A percentile compares a stretch with the other conserved stretches of the same genome.
Evolutionary conservation across 495 filamentous ascomycete species (phyloP).

Genomic region (Hypoxylon rickii): DNA sequence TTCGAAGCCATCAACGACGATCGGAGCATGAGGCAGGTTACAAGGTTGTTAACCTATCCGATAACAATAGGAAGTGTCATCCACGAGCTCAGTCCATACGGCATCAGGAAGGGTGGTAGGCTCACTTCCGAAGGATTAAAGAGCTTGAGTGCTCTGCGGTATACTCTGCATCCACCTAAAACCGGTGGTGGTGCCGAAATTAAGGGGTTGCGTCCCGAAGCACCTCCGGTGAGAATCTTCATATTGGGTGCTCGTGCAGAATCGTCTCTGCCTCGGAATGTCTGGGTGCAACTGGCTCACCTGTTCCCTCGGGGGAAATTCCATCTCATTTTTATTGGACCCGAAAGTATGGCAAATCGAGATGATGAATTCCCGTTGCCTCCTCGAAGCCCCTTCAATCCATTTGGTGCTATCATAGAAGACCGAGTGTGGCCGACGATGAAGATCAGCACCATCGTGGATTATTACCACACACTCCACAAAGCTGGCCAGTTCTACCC

Average conservation of each 20-base stretch:
- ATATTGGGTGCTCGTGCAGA: constrained; percentile 95
- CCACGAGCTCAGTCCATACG: constrained; percentile 93
- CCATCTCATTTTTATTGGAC: constrained; percentile 92
- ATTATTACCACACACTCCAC: constrained; percentile 97
- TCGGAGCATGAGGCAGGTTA: constrained; percentile 85
- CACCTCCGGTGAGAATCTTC: constrained; percentile 89
- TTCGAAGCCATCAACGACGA: constrained; percentile 89
- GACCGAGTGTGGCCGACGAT: constrained; percentile 79
- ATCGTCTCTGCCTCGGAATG: constrained; percentile 89
- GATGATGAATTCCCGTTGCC: constrained; percentile 90
- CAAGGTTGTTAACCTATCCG: constrained; percentile 90
- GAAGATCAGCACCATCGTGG: constrained; percentile 96
- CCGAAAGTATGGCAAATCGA: constrained; percentile 90
- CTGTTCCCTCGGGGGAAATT: constrained; percentile 82
- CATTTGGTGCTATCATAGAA: constrained; percentile 91
- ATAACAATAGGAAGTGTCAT: constrained; percentile 87
- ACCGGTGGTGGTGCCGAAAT: constrained; percentile 74
- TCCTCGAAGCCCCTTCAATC: constrained; percentile 78
- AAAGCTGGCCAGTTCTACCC: constrained; percentile 85
- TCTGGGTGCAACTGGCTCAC: constrained; percentile 89
- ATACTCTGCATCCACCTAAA: constrained; percentile 86
- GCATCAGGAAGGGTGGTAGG: constrained; percentile 68
- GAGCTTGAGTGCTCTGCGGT: constrained; percentile 89
- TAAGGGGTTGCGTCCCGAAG: constrained; percentile 76
- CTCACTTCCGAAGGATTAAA: constrained; percentile 87